Base-by-base conservation (phyloP, 192 early-diverging fungal species). In the Linnemannia exigua region DNA sequence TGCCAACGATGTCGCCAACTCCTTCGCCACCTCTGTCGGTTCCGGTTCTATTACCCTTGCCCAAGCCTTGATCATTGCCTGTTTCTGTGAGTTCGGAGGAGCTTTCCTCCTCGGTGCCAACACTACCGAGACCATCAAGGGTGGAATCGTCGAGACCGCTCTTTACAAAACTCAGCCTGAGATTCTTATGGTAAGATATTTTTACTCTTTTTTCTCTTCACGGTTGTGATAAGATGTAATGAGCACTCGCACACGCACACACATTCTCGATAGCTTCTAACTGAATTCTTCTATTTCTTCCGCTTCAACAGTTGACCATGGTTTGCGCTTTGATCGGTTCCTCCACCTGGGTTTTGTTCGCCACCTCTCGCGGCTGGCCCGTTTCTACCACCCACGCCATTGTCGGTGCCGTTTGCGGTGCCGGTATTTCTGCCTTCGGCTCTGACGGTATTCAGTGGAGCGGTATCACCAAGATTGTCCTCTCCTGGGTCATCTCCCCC, bases 1-100 rank as follows among this genome's bases (percentile, higher is more conserved):
- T 76, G 95, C 96, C 46, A 97, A 97, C 84, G 96, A 97, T 89
- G 95, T 97, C 37, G 95, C 96, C 83, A 97, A 97, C 87, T 93
- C 95, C 7, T 97, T 97, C 78, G 94, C 96, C 36, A 95, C 95
- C 41, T 96, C 96, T 36, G 95, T 97, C 72, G 94, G 95, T 36
- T 96, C 96, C 5, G 93, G 94, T 20, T 95, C 96, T 19, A 81
- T 97, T 28, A 95, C 93, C 19, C 79, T 97, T 46, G 81, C 84
- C 37, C 95, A 96, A 79, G 96, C 95, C 15, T 90, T 90, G 75
- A 82, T 91, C 37, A 95, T 97, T 79, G 96, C 96, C 70, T 77
- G 94, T 74, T 97, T 97, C 79, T 95, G 95, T 36, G 96, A 97
- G 87, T 95, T 96, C 69, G 75, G 95, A 16, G 96, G 96, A 75